A percentile compares a stretch with the other conserved stretches of the same genome.
Evolutionary conservation across 106 monocot genomes (phyloP).

Genomic region (Dendrobium huoshanense): DNA sequence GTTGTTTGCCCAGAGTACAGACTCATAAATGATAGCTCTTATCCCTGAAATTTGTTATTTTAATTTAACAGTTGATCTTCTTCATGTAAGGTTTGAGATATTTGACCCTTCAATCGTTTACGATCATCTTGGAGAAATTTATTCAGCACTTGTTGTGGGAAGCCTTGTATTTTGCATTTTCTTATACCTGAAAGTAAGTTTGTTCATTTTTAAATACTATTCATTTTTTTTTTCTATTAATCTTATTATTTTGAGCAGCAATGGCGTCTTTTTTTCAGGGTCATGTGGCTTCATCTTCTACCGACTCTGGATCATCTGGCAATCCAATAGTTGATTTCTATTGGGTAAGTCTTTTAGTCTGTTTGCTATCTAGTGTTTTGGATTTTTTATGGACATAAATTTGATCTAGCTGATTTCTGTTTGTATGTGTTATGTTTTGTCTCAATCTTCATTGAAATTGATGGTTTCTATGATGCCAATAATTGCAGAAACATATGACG

Average conservation of each 20-base stretch:
- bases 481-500: background rate
- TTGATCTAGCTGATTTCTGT: background rate
- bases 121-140: slow-evolving; percentile 96
- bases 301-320: slow-evolving; percentile 93
- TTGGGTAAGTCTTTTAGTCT: slow-evolving; percentile 53
- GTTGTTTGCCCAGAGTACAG: background rate
- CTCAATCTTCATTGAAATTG: background rate
- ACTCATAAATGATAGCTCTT: background rate
- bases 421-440: background rate
- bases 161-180: slow-evolving; percentile 91
- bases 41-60: background rate
- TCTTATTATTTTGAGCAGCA: background rate
- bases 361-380: background rate
- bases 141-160: slow-evolving; percentile 69
- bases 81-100: slow-evolving; percentile 65
- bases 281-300: slow-evolving; percentile 82
- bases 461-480: background rate
- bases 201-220: background rate
- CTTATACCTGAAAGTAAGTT: slow-evolving; percentile 78
- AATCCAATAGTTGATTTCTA: slow-evolving; percentile 92
- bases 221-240: background rate
- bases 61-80: background rate
- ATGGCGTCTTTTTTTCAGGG: slow-evolving; percentile 38
- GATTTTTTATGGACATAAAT: background rate
- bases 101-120: slow-evolving; percentile 84